A percentile compares a stretch with the other conserved stretches of the same genome.
Evolutionary conservation across 164 flowering plant genomes (phyloP).

Genomic region (Annona cherimola): DNA sequence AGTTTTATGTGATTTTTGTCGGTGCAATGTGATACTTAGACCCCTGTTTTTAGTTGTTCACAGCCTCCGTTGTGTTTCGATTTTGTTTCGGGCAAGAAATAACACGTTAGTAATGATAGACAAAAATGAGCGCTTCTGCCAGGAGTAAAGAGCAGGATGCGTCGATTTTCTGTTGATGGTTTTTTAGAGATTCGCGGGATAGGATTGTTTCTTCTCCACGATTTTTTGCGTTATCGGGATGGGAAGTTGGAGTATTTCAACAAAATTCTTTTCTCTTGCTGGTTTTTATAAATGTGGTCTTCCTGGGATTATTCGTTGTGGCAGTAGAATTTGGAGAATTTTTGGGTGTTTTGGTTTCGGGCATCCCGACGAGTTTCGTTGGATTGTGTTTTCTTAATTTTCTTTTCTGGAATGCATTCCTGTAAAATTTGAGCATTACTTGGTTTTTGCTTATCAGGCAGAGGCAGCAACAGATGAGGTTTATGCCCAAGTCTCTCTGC

Average conservation of each 20-base stretch:
- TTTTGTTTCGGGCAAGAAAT: not conserved
- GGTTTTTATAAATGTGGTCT: not conserved
- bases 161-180: not conserved
- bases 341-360: not conserved
- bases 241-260: not conserved
- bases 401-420: not conserved
- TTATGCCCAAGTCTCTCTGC: slow-evolving; percentile 75
- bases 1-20: not conserved
- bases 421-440: not conserved
- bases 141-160: not conserved
- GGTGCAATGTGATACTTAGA: not conserved
- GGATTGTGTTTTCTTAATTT: not conserved
- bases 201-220: not conserved
- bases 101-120: not conserved
- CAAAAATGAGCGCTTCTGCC: not conserved
- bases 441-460: slow-evolving; percentile 42
- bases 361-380: not conserved
- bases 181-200: not conserved
- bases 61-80: not conserved
- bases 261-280: not conserved
- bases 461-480: slow-evolving; percentile 78
- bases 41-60: not conserved
- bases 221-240: not conserved
- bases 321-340: not conserved
- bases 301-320: not conserved